Evolutionary conservation across 2,329 filamentous ascomycete genomes (phyloP), one percentile per base, ranked within the genome.

Genomic region (Dactylellina sp.): DNA sequence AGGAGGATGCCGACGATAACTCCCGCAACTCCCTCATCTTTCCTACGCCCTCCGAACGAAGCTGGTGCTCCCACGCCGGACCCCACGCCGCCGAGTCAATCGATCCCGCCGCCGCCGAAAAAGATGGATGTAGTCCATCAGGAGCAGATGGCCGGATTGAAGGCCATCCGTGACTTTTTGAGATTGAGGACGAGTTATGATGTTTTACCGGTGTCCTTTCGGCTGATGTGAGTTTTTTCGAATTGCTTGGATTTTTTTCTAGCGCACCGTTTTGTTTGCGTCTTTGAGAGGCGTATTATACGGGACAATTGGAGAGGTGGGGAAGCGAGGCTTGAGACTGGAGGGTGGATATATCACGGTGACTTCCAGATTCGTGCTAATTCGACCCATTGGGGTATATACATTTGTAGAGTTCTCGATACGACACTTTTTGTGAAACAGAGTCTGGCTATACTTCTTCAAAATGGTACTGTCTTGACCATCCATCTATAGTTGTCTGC

Each of bases 141-240:
- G 37, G 63, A 75, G 22, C 71, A 75, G 57, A 64, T 49, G 37
- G 64, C 63, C 22, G 71, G 71, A 7, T 64, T 75, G 93, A 89
- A 89, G 84, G 90, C 91, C 76, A 93, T 98, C 79, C 91, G 95
- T 82, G 91, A 97, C 79, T 99, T 99, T 83, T 89, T 99, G 81
- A 96, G 93, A 82, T 90, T 96, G 78, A 90, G 95, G 80, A 98
- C 92, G 37, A 97, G 93, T 81, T 99, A 99, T 84, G 95, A 99
- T 83, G 95, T 99, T 77, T 86, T 99, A 52, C 95, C 95, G 16
- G 88, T 99, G 75, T 97, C 93, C 77, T 99, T 96, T 83, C 91
- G 95, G 76, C 88, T 99, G 63, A 96, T 99, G 80, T 75, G 76
- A 49, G 71, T 64, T 53, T 28, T 14, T 22, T n/a, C 14, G 40